phyloP scores from a whole-genome alignment of 1,284 basidiomycete species.

The Gymnopus androsaceus region DNA sequence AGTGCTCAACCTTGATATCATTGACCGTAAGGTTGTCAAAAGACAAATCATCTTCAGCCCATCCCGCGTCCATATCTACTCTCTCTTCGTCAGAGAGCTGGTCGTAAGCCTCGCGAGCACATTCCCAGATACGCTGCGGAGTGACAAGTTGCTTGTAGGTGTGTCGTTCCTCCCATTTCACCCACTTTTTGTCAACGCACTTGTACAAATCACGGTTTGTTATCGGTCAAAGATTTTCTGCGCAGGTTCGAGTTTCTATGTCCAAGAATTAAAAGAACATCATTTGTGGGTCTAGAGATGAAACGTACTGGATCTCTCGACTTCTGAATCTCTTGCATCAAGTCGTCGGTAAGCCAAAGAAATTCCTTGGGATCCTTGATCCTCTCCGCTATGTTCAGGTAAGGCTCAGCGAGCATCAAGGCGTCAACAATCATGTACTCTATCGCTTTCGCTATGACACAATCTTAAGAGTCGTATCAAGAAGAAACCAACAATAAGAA shows the following conservation, averaged over 20 bases:
- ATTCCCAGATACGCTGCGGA: conserved; percentile 53
- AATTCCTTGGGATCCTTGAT: conserved; percentile 62
- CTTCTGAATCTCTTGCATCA: conserved; percentile 60
- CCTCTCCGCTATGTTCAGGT: conserved; percentile 57
- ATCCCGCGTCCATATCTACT: conserved; percentile 24
- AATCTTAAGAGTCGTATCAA: not conserved
- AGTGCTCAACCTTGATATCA: conserved; percentile 66
- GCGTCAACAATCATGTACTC: conserved; percentile 82
- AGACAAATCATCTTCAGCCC: conserved; percentile 27
- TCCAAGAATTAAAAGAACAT: not conserved
- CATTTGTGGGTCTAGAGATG: not conserved
- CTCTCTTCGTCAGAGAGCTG: conserved; percentile 8
- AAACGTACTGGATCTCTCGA: conserved; percentile 46
- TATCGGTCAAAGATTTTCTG: conserved; percentile 64
- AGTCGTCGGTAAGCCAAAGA: conserved; percentile 65
- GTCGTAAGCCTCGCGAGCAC: conserved; percentile 36
- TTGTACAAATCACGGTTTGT: conserved; percentile 65
- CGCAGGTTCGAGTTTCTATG: conserved; percentile 59
- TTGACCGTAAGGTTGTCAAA: conserved; percentile 40
- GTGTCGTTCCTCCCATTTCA: conserved; percentile 48
- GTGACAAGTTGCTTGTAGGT: conserved; percentile 51
- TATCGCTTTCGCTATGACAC: conserved; percentile 62
- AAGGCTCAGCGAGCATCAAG: conserved; percentile 62
- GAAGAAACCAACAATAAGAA: not conserved
- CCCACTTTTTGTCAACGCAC: conserved; percentile 66